These are phyloP conservation scores for Salmacisia buchloeana DNA, from an alignment of 1,284 basidiomycete species.

Conservation along the genomic window DNA sequence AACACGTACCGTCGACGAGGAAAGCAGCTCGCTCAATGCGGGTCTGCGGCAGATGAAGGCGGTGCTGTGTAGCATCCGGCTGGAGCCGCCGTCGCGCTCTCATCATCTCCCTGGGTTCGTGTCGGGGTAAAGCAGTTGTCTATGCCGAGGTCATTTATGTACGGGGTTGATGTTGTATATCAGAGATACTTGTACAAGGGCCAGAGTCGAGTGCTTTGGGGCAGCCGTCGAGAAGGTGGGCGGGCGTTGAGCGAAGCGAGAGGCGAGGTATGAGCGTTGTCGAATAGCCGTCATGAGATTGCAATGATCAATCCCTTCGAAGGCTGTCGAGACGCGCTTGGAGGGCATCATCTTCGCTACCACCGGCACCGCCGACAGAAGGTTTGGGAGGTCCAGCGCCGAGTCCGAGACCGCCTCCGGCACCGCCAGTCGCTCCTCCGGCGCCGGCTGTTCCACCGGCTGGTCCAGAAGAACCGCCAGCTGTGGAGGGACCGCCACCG, in stretches of 20 bases:
- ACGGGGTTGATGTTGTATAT: too few relatives aligned
- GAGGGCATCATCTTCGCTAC: conserved; percentile 43
- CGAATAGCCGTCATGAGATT: too few relatives aligned
- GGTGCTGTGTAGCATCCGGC: background rate
- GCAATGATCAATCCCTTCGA: conserved; percentile 28
- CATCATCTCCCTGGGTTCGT: too few relatives aligned
- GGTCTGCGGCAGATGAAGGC: background rate
- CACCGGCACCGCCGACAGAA: conserved; percentile 12
- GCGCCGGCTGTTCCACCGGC: conserved; percentile 6
- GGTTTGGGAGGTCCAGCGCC: background rate
- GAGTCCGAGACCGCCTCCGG: conserved; percentile 11
- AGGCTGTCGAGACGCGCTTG: conserved; percentile 45
- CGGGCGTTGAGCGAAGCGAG: too few relatives aligned
- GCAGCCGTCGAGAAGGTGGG: too few relatives aligned
- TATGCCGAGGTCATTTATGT: too few relatives aligned
- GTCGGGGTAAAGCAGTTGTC: too few relatives aligned
- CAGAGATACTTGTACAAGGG: too few relatives aligned
- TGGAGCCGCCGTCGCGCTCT: too few relatives aligned
- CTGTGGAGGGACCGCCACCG: conserved; percentile 10
- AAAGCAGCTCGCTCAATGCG: background rate
- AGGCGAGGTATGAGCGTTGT: too few relatives aligned
- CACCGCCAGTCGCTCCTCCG: conserved; percentile 13
- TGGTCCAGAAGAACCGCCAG: conserved; percentile 4
- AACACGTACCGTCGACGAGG: background rate
- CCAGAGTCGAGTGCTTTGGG: too few relatives aligned